Conservation (phyloP, 495 filamentous ascomycete species). For the Penicillium cataractarum region DNA sequence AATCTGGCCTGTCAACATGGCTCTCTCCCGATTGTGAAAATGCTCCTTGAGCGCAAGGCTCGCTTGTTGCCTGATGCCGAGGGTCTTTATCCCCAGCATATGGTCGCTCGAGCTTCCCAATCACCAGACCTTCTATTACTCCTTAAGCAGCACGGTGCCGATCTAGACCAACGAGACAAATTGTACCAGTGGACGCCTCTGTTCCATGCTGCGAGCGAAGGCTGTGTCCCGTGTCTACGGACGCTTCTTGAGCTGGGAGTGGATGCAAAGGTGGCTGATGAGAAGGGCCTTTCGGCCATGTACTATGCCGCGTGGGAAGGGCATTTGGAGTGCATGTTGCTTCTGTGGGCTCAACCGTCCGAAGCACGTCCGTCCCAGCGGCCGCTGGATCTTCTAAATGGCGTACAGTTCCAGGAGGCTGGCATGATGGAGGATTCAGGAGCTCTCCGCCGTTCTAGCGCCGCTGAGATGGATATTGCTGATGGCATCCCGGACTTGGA, state of each 20-base stretch:
- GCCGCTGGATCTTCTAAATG: constrained; percentile 43
- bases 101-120: constrained; percentile 88
- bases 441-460: constrained; percentile 52
- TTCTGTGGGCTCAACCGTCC: constrained; percentile 64
- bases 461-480: constrained; percentile 70
- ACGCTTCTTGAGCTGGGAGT: constrained; percentile 76
- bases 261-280: constrained; percentile 75
- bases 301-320: constrained; percentile 99
- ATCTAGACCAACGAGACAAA: constrained; percentile 90
- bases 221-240: constrained; percentile 83
- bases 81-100: constrained; percentile 95
- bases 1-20: constrained; percentile 95
- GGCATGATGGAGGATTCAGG: constrained; percentile 35
- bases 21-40: constrained; percentile 76
- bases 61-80: constrained; percentile 88
- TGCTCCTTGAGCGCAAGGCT: constrained; percentile 78
- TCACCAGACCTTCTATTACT: constrained; percentile 76
- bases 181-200: constrained; percentile 96
- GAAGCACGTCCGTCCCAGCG: constrained; percentile 27
- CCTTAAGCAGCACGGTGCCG: constrained; percentile 83
- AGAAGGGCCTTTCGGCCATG: constrained; percentile 91
- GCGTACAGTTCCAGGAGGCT: constrained; percentile 39
- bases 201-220: constrained; percentile 96
- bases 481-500: constrained; percentile 92
- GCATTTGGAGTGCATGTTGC: constrained; percentile 88